Evolutionary conservation across 257 asterid species (phyloP).

Genomic region (Salvia hispanica): DNA sequence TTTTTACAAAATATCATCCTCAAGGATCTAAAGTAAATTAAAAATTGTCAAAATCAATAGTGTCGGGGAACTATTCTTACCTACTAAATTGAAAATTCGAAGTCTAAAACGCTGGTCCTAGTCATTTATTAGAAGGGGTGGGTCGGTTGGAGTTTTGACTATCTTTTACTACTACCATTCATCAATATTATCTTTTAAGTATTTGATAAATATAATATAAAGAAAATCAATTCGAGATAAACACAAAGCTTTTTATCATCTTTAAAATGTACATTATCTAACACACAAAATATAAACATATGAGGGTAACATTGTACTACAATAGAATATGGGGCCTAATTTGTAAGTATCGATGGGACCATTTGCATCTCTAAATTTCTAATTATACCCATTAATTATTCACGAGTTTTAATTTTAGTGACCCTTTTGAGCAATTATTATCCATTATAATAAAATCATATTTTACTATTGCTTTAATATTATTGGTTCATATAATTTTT

Average conservation of each 20-base stretch:
- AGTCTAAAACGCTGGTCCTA: conserved; percentile 29
- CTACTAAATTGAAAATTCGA: conserved; percentile 3
- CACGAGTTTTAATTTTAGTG: too few species aligned
- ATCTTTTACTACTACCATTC: neutral
- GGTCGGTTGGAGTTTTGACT: conserved; percentile 32
- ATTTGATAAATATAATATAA: neutral
- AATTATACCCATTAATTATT: neutral
- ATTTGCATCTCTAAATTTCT: neutral
- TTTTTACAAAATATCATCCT: neutral
- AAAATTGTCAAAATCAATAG: conserved; percentile 1
- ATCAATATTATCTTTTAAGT: neutral
- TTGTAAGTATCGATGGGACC: neutral
- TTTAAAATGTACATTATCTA: neutral
- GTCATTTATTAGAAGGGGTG: conserved; percentile 24
- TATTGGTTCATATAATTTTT: too few species aligned
- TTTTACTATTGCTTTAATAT: too few species aligned
- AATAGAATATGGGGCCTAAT: neutral
- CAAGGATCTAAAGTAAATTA: neutral
- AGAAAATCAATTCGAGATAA: neutral
- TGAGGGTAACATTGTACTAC: neutral
- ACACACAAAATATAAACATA: neutral
- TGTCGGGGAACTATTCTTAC: conserved; percentile 1
- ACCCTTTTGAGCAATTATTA: too few species aligned
- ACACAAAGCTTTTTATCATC: neutral
- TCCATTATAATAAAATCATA: too few species aligned